Evolutionary conservation across 2,329 filamentous ascomycete genomes (phyloP).

Genomic region (Neonectria ditissima): DNA sequence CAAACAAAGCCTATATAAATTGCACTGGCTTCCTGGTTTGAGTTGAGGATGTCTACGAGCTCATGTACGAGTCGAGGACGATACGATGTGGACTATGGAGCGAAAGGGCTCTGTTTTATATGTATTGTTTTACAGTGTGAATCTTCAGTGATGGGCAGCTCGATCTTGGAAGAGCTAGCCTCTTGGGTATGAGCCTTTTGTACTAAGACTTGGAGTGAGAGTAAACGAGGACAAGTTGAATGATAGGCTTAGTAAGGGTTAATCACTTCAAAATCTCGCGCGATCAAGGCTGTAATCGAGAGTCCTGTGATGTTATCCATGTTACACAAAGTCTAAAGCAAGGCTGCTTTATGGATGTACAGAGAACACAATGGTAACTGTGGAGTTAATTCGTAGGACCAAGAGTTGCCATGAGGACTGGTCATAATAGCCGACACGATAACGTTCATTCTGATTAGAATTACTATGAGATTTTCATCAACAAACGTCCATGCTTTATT

Average conservation of each 20-base stretch:
- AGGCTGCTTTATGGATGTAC: neutral
- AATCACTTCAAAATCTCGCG: neutral
- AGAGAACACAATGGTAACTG: neutral
- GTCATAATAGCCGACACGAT: neutral
- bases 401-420: neutral
- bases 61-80: neutral
- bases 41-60: neutral
- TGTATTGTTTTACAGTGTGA: neutral
- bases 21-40: neutral
- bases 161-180: neutral
- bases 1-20: constrained; percentile 3
- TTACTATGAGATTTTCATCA: too few relatives aligned
- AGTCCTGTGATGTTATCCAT: neutral
- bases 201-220: neutral
- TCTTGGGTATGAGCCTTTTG: neutral
- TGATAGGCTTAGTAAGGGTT: neutral
- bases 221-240: neutral
- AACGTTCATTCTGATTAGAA: too few relatives aligned
- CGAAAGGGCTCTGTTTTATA: neutral
- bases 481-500: neutral
- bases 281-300: neutral
- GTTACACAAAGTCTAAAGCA: too few relatives aligned
- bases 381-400: neutral
- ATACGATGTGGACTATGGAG: neutral
- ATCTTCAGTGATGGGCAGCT: neutral